phyloP scores from a whole-genome alignment of 2,329 filamentous ascomycete species.

The Alternaria dauci region DNA sequence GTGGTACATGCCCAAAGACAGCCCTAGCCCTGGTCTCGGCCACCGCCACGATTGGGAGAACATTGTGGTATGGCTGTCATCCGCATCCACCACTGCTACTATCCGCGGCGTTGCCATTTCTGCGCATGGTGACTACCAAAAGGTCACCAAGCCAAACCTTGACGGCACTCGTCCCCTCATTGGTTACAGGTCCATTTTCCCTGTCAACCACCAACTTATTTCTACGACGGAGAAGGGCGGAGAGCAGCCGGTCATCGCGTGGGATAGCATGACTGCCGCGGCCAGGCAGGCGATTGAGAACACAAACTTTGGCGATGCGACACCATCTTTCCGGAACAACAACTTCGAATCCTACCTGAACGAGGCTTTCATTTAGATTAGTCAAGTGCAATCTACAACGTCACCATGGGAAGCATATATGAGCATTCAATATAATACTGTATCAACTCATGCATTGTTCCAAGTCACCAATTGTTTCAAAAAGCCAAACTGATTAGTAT shows the following conservation, averaged over 20 bases:
- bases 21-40: slow-evolving; percentile 55
- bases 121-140: slow-evolving; percentile 59
- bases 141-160: slow-evolving; percentile 43
- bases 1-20: slow-evolving; percentile 63
- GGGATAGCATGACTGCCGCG: slow-evolving; percentile 57
- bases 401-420: neutral
- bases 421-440: neutral
- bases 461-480: neutral
- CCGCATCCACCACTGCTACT: slow-evolving; percentile 50
- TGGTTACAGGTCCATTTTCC: slow-evolving; percentile 59
- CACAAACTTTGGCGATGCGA: slow-evolving; percentile 58
- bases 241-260: slow-evolving; percentile 59
- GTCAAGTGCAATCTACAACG: neutral
- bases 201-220: slow-evolving; percentile 58
- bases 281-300: slow-evolving; percentile 55
- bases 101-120: slow-evolving; percentile 62
- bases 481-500: neutral
- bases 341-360: slow-evolving; percentile 59
- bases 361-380: slow-evolving; percentile 27
- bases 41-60: slow-evolving; percentile 67
- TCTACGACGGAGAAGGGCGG: slow-evolving; percentile 54
- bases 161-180: slow-evolving; percentile 57
- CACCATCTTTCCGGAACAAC: slow-evolving; percentile 58
- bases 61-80: slow-evolving; percentile 61
- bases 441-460: neutral